Base-by-base conservation (phyloP, 768 basidiomycete genomes). In the Coprinopsis cinerea region DNA sequence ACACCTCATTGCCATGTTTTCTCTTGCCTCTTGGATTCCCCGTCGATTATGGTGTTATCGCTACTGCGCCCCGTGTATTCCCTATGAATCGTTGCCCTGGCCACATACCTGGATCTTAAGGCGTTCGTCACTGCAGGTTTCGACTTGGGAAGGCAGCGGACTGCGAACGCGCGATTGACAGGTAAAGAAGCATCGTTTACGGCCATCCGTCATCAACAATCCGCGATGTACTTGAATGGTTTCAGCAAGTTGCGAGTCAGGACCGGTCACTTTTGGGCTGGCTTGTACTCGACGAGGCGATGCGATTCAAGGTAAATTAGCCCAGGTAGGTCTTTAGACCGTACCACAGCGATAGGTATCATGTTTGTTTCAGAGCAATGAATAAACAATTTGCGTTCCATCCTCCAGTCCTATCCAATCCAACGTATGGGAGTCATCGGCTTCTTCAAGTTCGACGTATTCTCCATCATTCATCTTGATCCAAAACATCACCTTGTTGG, bases 391-490 rank as follows among this genome's bases (percentile, higher is more conserved):
- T 48, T 62, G 62, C 41, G 73, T 68, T 23, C 67, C 76, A 6
- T 77, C 73, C 50, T 88, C 85, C 30, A 91, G 59, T 4, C 89
- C 88, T 60, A 83, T 77, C 85, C 86, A 89, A 51, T 73, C 78
- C 35, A 90, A 61, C 46, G 81, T 75, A 48, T 75, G 76, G 11
- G 61, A 55, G 44, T 85, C 80, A 24, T 75, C 59, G 23, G 73
- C 67, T n/a, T 49, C 50, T 17, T 69, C 69, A 25, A 92, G 64
- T 46, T 73, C 69, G 22, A 69, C 66, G 24, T 79, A 66, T 2
- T 63, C 48, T 25, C 71, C 71, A 56, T 82, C 75, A 17, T 65
- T 62, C 71, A 85, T 73, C 37, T 67, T 67, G 36, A 84, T 61
- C 81, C 82, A 88, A 26, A 89, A 57, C 41, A 59, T 59, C 17